A percentile compares a stretch with the other conserved stretches of the same genome.
These are phyloP conservation scores for Monosporascus sp. DNA, from an alignment of 2,329 filamentous ascomycete genomes.

Conservation along the genomic window DNA sequence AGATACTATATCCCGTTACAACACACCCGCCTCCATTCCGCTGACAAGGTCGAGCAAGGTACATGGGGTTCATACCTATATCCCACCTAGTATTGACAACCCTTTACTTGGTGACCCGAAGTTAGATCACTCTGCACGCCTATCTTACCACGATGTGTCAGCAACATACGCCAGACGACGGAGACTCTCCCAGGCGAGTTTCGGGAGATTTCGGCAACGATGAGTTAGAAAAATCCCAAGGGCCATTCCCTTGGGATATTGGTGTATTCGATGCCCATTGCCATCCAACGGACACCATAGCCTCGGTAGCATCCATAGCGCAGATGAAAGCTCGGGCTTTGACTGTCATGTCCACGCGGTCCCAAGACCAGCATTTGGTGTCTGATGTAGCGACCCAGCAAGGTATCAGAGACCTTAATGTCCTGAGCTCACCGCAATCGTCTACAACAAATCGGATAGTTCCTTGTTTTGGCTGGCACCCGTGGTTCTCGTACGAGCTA, in stretches of 20 bases:
- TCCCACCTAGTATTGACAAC: too few relatives aligned
- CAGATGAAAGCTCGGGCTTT: slow-evolving; percentile 62
- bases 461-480: slow-evolving; percentile 82
- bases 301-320: slow-evolving; percentile 51
- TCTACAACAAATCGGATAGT: slow-evolving; percentile 41
- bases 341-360: slow-evolving; percentile 73
- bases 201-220: neutral
- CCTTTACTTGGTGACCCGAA: too few relatives aligned
- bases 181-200: neutral
- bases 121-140: too few relatives aligned
- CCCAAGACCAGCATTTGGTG: slow-evolving; percentile 71
- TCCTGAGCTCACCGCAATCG: slow-evolving; percentile 9
- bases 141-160: slow-evolving; percentile 4
- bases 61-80: too few relatives aligned
- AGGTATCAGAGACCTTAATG: slow-evolving; percentile 35
- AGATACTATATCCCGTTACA: too few relatives aligned
- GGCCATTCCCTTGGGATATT: slow-evolving; percentile 62
- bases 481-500: slow-evolving; percentile 78
- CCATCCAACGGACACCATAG: slow-evolving; percentile 76
- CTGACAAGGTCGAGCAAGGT: too few relatives aligned
- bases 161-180: neutral
- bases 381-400: slow-evolving; percentile 52
- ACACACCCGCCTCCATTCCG: too few relatives aligned
- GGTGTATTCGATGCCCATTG: slow-evolving; percentile 77
- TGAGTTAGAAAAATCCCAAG: slow-evolving; percentile 7